Base-by-base conservation (phyloP, 2,329 filamentous ascomycete species). In the Paraphaeosphaeria sporulosa region DNA sequence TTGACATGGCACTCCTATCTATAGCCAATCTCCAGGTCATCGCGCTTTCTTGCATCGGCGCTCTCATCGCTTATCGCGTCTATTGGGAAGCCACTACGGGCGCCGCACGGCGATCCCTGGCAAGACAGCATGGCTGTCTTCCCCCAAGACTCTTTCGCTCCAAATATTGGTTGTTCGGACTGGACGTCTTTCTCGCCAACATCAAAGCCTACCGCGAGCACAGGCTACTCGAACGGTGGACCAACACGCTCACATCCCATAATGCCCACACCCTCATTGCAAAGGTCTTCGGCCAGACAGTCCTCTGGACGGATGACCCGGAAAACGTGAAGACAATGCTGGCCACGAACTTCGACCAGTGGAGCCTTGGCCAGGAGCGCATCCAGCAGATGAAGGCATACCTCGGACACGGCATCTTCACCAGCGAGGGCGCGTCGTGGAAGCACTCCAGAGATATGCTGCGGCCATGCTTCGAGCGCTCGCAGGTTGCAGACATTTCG, bases 161-260 rank as follows among this genome's bases (percentile, higher is more conserved):
- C 76, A 76, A 47, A 84, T 86, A 62, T 81, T 78, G 0, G 64
- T 87, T 57, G 42, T 60, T 36, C 64, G 85, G 86, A 3, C 60
- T 82, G n/a, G 82, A 85, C 66, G 65, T 80, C 46, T 76, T 85
- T 61, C 52, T 74, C 30, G 63, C 71, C 30, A 79, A 80, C 48
- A 55, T 80, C 17, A 71, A 71, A 13, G 76, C 79, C 0, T 55
- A 78, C 48, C 79, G 75, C 32, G 51, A 59, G 17, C 56, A 68
- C 17, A 38, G 53, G 2, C 12, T 70, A 1, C 60, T 69, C 2
- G 58, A 60, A 17, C 40, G 21, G 8, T 64, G 60, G 62, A 23
- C n/a, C 0, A 10, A 34, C 3, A 13, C 19, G 0, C 58, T 70
- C 23, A 51, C 13, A 1, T 47, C 59, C 9, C 50, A 60, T 2